Evolutionary conservation across 2,329 filamentous ascomycete genomes (phyloP), one percentile per base, ranked within the genome.

Genomic region (Claviceps fusiformis): DNA sequence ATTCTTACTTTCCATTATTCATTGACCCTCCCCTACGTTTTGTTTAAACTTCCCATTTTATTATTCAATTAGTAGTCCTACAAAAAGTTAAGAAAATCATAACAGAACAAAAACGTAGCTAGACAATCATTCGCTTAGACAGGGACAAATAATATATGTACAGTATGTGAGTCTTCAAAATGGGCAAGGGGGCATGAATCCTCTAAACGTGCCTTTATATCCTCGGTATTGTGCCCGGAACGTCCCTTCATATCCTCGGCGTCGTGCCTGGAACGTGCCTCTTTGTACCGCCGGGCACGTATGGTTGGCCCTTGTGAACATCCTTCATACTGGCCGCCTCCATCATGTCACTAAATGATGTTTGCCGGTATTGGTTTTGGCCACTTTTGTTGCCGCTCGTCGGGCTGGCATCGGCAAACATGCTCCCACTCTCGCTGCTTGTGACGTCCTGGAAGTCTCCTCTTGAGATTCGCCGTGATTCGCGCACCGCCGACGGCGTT

Each of bases 291-390:
- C 52, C 44, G 5, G 52, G 55, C 29, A 54, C 71, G 57, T 70
- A 78, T 4, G 69, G 66, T 60, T 68, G 67, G 6, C 71, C 75
- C 56, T 64, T 67, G 55, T 65, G 71, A 49, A 76, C 68, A 10
- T 66, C 65, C 17, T 72, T 70, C 27, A 77, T 64, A 24, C 71
- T 70, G 2, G 73, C 75, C 57, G 72, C 67, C 54, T 76, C 70
- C 73, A 81, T 75, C 63, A 81, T 70, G 59, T 75, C 73, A n/a
- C 75, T 73, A 58, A 81, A 79, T 0, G 75, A 78, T 0, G 79
- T 78, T 59, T 67, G 62, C 41, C 69, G 67, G 37, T 63, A 62
- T 54, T 67, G 37, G 17, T n/a, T 46, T n/a, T 45, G 46, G 13
- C 39, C 6, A 37, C 8, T 3, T 7, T 43, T 53, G 43, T 43